These are phyloP conservation scores for Diaporthe caulivora DNA, from an alignment of 2,329 filamentous ascomycete genomes.

Conservation along the genomic window DNA sequence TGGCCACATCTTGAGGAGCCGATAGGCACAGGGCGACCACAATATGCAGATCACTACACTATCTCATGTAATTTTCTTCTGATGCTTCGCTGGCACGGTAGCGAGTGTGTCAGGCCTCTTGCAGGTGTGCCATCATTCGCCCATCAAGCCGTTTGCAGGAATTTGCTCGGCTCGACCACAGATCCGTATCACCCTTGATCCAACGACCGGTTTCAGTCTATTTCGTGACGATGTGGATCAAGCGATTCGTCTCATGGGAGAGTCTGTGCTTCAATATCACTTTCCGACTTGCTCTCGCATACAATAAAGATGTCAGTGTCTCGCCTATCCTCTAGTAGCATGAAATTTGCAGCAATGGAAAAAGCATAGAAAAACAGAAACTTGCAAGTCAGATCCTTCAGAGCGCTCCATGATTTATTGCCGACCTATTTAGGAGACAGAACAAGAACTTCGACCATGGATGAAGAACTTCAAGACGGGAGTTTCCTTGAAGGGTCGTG, in stretches of 20 bases:
- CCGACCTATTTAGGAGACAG: background rate
- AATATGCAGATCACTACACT: background rate
- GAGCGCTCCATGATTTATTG: too few relatives aligned
- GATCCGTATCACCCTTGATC: background rate
- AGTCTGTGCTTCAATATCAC: too few relatives aligned
- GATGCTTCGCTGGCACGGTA: conserved; percentile 6
- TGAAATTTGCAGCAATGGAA: background rate
- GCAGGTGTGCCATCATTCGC: background rate
- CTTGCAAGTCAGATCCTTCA: background rate
- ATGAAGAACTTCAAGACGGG: too few relatives aligned
- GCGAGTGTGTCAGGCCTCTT: background rate
- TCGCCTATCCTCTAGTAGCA: background rate
- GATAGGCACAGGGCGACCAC: background rate
- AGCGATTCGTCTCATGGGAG: background rate
- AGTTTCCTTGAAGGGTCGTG: background rate
- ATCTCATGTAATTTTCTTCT: background rate
- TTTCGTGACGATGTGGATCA: background rate
- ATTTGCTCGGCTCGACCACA: background rate
- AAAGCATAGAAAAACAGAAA: background rate
- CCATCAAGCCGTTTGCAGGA: background rate
- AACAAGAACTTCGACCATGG: background rate
- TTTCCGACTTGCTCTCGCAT: background rate
- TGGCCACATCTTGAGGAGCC: background rate
- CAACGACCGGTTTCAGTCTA: background rate
- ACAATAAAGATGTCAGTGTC: background rate